These are phyloP conservation scores for Neophaeococcomyces aloes DNA, from an alignment of 2,329 filamentous ascomycete species.

Conservation along the genomic window DNA sequence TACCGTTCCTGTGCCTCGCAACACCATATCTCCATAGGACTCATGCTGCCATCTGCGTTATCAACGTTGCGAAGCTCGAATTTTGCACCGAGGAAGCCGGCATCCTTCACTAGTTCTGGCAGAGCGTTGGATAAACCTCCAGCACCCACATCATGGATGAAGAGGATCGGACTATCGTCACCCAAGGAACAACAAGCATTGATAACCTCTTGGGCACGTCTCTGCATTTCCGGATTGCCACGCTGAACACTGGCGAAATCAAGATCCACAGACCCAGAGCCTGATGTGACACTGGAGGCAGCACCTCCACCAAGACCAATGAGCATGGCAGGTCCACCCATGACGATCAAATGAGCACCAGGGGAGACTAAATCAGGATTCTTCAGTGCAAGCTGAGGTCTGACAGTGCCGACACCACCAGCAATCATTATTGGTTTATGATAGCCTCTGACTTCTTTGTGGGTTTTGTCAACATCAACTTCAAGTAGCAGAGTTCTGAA, in stretches of 20 bases:
- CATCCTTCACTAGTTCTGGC: constrained; percentile 84
- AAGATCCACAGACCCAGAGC: constrained; percentile 78
- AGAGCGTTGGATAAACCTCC: constrained; percentile 78
- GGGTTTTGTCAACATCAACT: constrained; percentile 49
- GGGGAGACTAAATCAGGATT: constrained; percentile 65
- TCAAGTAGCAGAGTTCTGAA: constrained; percentile 80
- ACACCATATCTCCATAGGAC: constrained; percentile 94
- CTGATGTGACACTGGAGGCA: constrained; percentile 80
- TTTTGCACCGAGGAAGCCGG: constrained; percentile 66
- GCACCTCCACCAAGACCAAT: constrained; percentile 94
- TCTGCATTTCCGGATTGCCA: constrained; percentile 92
- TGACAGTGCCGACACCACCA: constrained; percentile 83
- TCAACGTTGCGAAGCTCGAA: constrained; percentile 95
- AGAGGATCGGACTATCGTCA: constrained; percentile 75
- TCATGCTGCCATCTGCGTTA: constrained; percentile 82
- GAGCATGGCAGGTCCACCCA: constrained; percentile 93
- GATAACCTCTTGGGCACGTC: constrained; percentile 95
- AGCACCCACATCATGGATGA: constrained; percentile 96
- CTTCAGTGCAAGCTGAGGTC: constrained; percentile 85
- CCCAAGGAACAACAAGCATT: constrained; percentile 84
- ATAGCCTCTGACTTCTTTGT: constrained; percentile 71
- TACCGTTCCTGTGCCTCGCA: constrained; percentile 96
- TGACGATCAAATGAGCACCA: constrained; percentile 82
- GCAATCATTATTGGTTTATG: constrained; percentile 99
- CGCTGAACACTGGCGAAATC: constrained; percentile 97